Percentiles rank a stretch among this genome's conserved stretches.
Evolutionary conservation across 148 eudicot species (phyloP).

Genomic region (Amaranthus palmeri): DNA sequence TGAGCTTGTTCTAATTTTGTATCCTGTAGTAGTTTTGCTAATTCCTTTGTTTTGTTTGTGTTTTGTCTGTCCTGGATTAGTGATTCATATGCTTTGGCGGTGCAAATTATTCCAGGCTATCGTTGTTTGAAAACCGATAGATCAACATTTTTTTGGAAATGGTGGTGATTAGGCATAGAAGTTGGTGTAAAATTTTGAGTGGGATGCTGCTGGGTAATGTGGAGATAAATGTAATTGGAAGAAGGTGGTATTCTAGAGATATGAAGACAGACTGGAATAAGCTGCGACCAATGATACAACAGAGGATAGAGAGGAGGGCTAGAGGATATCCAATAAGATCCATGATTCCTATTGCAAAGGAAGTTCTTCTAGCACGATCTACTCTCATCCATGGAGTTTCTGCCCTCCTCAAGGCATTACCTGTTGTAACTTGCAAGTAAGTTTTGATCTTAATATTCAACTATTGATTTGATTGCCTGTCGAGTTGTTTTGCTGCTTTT

Average conservation of each 20-base stretch:
- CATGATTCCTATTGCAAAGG: conserved; percentile 66
- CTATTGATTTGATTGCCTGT: not conserved
- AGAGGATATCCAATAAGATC: conserved; percentile 52
- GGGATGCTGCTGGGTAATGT: not conserved
- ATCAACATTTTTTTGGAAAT: not conserved
- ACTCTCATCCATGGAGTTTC: conserved; percentile 61
- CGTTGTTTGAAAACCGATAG: too few species aligned
- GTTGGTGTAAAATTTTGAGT: conserved; percentile 9
- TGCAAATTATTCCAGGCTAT: too few species aligned
- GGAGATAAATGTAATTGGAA: conserved; percentile 1
- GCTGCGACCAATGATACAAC: conserved; percentile 72
- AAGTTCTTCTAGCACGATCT: conserved; percentile 55
- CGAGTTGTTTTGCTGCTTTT: not conserved
- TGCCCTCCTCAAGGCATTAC: conserved; percentile 49
- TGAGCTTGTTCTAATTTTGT: too few species aligned
- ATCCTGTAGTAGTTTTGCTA: too few species aligned
- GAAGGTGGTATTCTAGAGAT: conserved; percentile 21
- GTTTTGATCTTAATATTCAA: not conserved
- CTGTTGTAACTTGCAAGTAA: conserved; percentile 73
- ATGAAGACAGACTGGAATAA: conserved; percentile 49
- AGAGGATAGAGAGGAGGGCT: conserved; percentile 59
- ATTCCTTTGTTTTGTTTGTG: too few species aligned
- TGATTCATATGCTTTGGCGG: too few species aligned
- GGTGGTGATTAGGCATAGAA: conserved; percentile 10
- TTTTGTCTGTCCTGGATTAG: too few species aligned